phyloP scores from a whole-genome alignment of 257 asterid species.

The Fraxinus anomala region DNA sequence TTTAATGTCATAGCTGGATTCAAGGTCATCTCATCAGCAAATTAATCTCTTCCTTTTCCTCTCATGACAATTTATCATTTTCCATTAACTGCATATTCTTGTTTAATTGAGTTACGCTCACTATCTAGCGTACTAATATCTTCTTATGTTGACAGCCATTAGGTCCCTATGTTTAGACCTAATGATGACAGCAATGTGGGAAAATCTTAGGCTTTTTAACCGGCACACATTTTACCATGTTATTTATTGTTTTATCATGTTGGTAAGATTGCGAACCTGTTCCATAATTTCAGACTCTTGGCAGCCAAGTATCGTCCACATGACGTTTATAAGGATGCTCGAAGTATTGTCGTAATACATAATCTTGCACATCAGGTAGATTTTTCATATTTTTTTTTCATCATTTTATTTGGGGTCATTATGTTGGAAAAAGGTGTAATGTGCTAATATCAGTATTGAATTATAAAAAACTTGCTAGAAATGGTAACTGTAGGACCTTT shows the following conservation, averaged over 20 bases:
- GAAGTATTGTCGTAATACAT: constrained; percentile 80
- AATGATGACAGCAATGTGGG: background rate
- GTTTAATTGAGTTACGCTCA: background rate
- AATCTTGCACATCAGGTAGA: constrained; percentile 96
- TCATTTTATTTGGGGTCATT: background rate
- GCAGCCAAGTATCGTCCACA: constrained; percentile 94
- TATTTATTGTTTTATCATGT: constrained; percentile 1
- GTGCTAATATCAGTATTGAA: background rate
- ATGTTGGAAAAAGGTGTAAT: background rate
- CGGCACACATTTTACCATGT: background rate
- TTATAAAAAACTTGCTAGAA: constrained; percentile 5
- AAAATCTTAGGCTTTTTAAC: background rate
- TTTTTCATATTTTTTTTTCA: constrained; percentile 8
- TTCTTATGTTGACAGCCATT: background rate
- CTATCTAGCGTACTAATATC: background rate
- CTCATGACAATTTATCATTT: too few relatives aligned
- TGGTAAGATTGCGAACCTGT: constrained; percentile 10
- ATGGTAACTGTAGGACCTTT: constrained; percentile 6
- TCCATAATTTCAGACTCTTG: constrained; percentile 62
- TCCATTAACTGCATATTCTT: background rate
- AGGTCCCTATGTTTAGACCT: background rate
- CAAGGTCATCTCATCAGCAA: background rate
- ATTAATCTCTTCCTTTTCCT: background rate
- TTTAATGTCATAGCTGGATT: background rate
- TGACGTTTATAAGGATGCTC: constrained; percentile 94